phyloP scores from a whole-genome alignment of 768 basidiomycete genomes.

The Phylloporus rhodoxanthus region DNA sequence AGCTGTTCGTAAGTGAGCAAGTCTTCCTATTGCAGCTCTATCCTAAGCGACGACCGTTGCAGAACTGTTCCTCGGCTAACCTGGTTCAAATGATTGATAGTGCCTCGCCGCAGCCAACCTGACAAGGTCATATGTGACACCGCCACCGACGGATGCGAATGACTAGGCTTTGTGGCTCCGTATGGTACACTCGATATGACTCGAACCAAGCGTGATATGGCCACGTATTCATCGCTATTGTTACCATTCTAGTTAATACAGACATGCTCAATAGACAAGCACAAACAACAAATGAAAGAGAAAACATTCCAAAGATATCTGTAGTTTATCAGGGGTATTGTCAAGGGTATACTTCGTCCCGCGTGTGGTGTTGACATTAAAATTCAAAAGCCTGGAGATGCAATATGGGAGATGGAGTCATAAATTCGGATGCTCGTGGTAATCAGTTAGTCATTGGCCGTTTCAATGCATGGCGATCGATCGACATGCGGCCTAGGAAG shows the following conservation, averaged over 20 bases:
- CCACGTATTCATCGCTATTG: background rate
- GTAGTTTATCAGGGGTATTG: slow-evolving; percentile 15
- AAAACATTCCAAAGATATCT: slow-evolving; percentile 8
- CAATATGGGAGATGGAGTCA: slow-evolving; percentile 7
- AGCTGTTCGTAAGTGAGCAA: too few species aligned
- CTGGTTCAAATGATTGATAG: too few species aligned
- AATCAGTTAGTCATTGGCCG: slow-evolving; percentile 1
- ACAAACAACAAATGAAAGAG: background rate
- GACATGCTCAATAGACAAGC: background rate
- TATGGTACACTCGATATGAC: background rate
- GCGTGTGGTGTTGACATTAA: slow-evolving; percentile 5
- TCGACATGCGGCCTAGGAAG: slow-evolving; percentile 11
- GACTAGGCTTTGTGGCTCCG: background rate
- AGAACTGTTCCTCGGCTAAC: too few species aligned
- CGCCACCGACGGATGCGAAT: slow-evolving; percentile 3
- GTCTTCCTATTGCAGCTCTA: too few species aligned
- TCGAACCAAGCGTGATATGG: background rate
- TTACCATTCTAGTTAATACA: slow-evolving; percentile 15
- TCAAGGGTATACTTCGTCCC: slow-evolving; percentile 17
- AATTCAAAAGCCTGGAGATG: slow-evolving; percentile 3
- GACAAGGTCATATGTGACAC: slow-evolving; percentile 5
- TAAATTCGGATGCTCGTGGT: slow-evolving; percentile 3
- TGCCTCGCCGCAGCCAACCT: slow-evolving; percentile 1
- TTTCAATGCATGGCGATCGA: slow-evolving; percentile 18
- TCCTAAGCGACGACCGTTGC: too few species aligned